Evolutionary conservation across 352 stramenopile genomes (phyloP).

Genomic region (Globisporangium spinosum): DNA sequence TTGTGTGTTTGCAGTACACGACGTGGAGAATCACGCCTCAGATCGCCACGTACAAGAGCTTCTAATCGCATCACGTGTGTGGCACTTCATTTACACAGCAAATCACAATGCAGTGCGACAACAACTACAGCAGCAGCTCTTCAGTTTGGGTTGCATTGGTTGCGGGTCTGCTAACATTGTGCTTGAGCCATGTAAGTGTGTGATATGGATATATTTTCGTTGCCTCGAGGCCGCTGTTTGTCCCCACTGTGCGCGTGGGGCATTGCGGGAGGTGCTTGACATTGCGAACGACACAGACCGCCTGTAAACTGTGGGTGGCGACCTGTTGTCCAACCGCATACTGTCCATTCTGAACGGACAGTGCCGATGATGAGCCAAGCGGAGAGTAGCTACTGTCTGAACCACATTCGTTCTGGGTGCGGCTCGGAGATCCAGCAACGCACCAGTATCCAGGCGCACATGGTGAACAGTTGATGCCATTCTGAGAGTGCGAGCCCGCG

Average conservation of each 20-base stretch:
- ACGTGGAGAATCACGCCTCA: constrained; percentile 68
- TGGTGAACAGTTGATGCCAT: constrained; percentile 44
- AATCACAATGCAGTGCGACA: not conserved
- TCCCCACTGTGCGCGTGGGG: constrained; percentile 43
- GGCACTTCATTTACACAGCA: constrained; percentile 3
- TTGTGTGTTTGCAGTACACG: constrained; percentile 49
- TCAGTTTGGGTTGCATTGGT: not conserved
- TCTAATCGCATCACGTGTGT: constrained; percentile 32
- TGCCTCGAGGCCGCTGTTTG: constrained; percentile 32
- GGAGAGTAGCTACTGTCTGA: constrained; percentile 44
- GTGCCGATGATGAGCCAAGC: constrained; percentile 37
- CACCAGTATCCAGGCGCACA: constrained; percentile 69
- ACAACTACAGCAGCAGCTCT: not conserved
- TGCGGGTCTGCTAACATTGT: not conserved
- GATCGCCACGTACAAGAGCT: constrained; percentile 73
- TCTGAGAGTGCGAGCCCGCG: constrained; percentile 53
- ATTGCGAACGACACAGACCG: constrained; percentile 35
- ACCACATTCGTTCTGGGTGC: constrained; percentile 49
- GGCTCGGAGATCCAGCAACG: constrained; percentile 31
- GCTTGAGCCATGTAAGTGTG: not conserved
- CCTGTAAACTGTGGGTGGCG: constrained; percentile 40
- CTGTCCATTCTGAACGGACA: constrained; percentile 31
- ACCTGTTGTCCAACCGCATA: constrained; percentile 37
- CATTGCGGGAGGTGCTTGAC: constrained; percentile 53
- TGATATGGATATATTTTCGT: not conserved